Evolutionary conservation across 495 filamentous ascomycete genomes (phyloP).

Genomic region (Niebla homalea): DNA sequence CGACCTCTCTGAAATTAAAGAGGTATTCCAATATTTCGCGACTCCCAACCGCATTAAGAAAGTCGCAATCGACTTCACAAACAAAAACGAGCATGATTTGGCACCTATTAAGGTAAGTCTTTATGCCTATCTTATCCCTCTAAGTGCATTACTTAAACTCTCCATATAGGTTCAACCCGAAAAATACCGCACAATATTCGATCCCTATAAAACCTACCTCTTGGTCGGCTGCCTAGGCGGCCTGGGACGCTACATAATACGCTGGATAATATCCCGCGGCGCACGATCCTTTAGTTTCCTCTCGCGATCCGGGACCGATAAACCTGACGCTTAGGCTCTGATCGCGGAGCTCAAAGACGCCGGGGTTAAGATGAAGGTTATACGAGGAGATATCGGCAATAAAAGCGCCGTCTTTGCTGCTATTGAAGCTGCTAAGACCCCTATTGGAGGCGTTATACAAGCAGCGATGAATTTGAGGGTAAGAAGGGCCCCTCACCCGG

Average conservation of each 20-base stretch:
- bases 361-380: conserved; percentile 17
- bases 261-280: conserved; percentile 22
- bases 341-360: conserved; percentile 14
- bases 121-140: no score
- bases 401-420: conserved; percentile 17
- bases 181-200: conserved; percentile 1
- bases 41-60: background rate
- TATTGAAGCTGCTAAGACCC: background rate
- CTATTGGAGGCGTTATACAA: conserved; percentile 12
- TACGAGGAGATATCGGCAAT: conserved; percentile 21
- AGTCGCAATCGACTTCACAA: conserved; percentile 1
- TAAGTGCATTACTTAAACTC: no score
- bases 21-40: background rate
- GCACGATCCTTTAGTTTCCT: conserved; percentile 26
- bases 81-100: background rate
- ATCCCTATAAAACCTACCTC: conserved; percentile 17
- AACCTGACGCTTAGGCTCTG: conserved; percentile 5
- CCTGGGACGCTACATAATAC: conserved; percentile 23
- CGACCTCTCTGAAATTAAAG: background rate
- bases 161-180: background rate
- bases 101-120: background rate
- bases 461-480: conserved; percentile 14
- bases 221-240: conserved; percentile 26
- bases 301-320: conserved; percentile 18
- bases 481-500: background rate